A percentile compares a stretch with the other conserved stretches of the same genome.
These are phyloP conservation scores for Hymenoscyphus albidus DNA, from an alignment of 2,329 filamentous ascomycete genomes.

Conservation along the genomic window DNA sequence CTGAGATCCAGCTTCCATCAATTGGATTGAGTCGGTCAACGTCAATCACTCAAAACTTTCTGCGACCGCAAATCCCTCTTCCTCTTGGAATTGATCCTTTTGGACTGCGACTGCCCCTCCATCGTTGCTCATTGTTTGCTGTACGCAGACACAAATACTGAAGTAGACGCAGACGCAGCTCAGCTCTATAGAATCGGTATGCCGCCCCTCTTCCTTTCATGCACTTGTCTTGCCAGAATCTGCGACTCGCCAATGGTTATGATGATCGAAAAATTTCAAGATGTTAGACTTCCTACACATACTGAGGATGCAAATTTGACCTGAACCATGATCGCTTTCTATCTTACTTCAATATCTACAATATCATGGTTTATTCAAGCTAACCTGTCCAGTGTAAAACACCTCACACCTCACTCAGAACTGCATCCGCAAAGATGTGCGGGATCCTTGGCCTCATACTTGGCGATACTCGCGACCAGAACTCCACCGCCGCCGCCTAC, in stretches of 20 bases:
- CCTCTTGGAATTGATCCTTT: background rate
- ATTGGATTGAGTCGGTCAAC: background rate
- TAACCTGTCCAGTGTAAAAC: background rate
- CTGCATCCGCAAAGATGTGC: slow-evolving; percentile 48
- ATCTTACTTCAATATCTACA: background rate
- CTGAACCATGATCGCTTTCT: slow-evolving; percentile 20
- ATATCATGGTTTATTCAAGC: background rate
- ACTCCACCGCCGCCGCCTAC: slow-evolving; percentile 50
- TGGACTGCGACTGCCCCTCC: background rate
- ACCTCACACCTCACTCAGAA: background rate
- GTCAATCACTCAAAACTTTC: no score
- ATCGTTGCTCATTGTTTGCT: background rate
- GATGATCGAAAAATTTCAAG: slow-evolving; percentile 29
- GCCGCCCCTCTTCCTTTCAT: background rate
- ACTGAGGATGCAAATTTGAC: slow-evolving; percentile 25
- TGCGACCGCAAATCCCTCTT: background rate
- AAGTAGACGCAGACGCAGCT: background rate
- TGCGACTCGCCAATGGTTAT: slow-evolving; percentile 17
- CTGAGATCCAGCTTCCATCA: background rate
- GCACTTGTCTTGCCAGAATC: background rate
- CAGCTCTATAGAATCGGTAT: background rate
- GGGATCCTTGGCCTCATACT: slow-evolving; percentile 60
- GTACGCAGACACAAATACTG: no score
- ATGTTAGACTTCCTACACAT: slow-evolving; percentile 33
- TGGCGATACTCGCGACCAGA: slow-evolving; percentile 48